A percentile compares a stretch with the other conserved stretches of the same genome.
phyloP scores from a whole-genome alignment of 2,329 filamentous ascomycete genomes.

The Zalaria obscura region DNA sequence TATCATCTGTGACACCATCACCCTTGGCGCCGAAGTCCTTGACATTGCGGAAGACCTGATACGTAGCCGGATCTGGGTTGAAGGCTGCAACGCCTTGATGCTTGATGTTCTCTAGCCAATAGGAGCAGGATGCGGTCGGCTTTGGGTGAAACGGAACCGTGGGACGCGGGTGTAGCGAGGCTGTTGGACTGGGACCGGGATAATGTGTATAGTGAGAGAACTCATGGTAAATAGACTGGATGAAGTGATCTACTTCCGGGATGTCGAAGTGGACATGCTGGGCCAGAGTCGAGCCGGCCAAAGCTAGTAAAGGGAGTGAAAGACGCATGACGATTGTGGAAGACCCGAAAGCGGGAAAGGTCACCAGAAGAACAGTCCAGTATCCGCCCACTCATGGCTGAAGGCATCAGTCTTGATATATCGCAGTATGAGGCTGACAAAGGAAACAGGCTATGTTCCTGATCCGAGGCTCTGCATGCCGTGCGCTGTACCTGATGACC shows the following conservation, averaged over 20 bases:
- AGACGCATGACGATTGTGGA: not conserved
- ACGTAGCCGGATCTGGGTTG: conserved; percentile 24
- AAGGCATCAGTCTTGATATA: not conserved
- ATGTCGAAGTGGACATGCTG: conserved; percentile 8
- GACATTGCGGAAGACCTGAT: conserved; percentile 35
- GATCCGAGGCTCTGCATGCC: not conserved
- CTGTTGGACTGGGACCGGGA: conserved; percentile 4
- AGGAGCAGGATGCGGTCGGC: conserved; percentile 8
- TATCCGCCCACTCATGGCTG: not conserved
- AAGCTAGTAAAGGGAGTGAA: not conserved
- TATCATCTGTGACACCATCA: conserved; percentile 61
- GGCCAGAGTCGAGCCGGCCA: not conserved
- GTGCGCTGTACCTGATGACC: not conserved
- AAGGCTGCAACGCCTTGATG: conserved; percentile 36
- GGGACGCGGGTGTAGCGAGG: not conserved
- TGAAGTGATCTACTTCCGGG: conserved; percentile 6
- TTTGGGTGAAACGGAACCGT: not conserved
- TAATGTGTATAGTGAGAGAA: conserved; percentile 5
- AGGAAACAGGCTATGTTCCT: not conserved
- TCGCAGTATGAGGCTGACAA: not conserved
- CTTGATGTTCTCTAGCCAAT: conserved; percentile 29
- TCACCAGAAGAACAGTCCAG: not conserved
- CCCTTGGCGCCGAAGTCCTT: conserved; percentile 31
- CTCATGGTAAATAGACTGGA: conserved; percentile 2
- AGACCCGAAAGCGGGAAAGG: not conserved